Conservation (phyloP, 495 filamentous ascomycete genomes). For the Jackrogersella multiformis region DNA sequence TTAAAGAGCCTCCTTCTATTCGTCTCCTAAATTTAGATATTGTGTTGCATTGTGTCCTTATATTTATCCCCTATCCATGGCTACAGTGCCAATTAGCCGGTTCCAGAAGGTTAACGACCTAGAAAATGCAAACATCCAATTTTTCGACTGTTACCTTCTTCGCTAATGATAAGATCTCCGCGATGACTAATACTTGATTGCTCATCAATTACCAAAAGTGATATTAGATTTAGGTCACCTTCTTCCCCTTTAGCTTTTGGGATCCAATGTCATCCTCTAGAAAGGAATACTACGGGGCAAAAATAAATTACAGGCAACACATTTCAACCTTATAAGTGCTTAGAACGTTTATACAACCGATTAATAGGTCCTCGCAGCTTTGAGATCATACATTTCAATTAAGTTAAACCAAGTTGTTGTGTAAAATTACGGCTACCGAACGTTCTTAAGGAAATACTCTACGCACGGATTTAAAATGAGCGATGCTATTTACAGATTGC, state of each 20-base stretch:
- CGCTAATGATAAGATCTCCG: constrained; percentile 17
- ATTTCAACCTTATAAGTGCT: neutral
- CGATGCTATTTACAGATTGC: no score
- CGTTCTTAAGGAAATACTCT: no score
- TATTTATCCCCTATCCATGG: constrained; percentile 30
- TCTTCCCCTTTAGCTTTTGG: constrained; percentile 5
- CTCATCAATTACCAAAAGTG: constrained; percentile 4
- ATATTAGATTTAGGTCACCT: neutral
- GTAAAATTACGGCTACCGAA: no score
- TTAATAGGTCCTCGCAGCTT: neutral
- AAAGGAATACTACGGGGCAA: neutral
- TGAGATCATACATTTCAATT: neutral
- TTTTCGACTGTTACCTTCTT: constrained; percentile 12
- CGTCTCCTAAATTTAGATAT: constrained; percentile 8
- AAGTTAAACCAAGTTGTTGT: neutral
- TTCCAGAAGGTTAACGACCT: neutral
- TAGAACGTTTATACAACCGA: neutral
- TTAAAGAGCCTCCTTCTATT: neutral
- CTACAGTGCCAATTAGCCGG: no score
- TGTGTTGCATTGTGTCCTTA: constrained; percentile 11
- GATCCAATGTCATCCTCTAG: neutral
- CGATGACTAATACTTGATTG: constrained; percentile 8
- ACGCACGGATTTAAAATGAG: no score
- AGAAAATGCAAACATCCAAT: constrained; percentile 20
- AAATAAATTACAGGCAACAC: neutral